These are phyloP conservation scores for Parietaria judaica DNA, from an alignment of 306 rosid genomes.

Conservation along the genomic window DNA sequence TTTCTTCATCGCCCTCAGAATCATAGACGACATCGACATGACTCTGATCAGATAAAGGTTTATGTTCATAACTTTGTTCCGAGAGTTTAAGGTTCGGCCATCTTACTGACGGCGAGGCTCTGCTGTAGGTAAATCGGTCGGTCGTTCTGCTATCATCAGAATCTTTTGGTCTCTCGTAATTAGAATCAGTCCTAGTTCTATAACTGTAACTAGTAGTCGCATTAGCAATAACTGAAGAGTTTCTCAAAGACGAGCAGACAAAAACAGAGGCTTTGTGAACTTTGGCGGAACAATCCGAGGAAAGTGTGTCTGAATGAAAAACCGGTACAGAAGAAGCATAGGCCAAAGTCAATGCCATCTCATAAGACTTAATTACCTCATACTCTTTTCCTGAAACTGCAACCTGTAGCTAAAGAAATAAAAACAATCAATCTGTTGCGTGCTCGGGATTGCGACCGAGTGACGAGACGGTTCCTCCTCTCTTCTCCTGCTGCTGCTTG, in stretches of 20 bases:
- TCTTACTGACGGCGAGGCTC: slow-evolving; percentile 88
- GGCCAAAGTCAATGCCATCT: slow-evolving; percentile 25
- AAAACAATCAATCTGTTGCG: neutral
- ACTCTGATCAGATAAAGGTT: slow-evolving; percentile 25
- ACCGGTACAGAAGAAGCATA: slow-evolving; percentile 23
- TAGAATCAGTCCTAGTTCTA: slow-evolving; percentile 1
- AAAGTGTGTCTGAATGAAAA: slow-evolving; percentile 11
- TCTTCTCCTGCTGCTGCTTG: neutral
- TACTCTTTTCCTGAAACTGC: too few relatives aligned
- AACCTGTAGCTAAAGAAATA: too few relatives aligned
- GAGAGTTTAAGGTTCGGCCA: slow-evolving; percentile 62
- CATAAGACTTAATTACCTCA: neutral
- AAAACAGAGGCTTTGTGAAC: slow-evolving; percentile 20
- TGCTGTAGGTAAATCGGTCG: slow-evolving; percentile 49
- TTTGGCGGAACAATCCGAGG: slow-evolving; percentile 19
- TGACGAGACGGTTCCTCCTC: neutral
- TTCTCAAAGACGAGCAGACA: slow-evolving; percentile 23
- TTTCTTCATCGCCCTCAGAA: slow-evolving; percentile 25
- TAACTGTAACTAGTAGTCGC: neutral
- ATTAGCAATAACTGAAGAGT: slow-evolving; percentile 11
- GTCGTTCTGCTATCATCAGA: neutral
- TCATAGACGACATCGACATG: slow-evolving; percentile 25
- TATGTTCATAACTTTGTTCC: slow-evolving; percentile 11
- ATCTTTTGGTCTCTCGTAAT: slow-evolving; percentile 19
- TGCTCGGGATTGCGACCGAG: too few relatives aligned